Evolutionary conservation across 495 filamentous ascomycete genomes (phyloP), one percentile per base, ranked within the genome.

Genomic region (Aspergillus sclerotiicarbonarius): DNA sequence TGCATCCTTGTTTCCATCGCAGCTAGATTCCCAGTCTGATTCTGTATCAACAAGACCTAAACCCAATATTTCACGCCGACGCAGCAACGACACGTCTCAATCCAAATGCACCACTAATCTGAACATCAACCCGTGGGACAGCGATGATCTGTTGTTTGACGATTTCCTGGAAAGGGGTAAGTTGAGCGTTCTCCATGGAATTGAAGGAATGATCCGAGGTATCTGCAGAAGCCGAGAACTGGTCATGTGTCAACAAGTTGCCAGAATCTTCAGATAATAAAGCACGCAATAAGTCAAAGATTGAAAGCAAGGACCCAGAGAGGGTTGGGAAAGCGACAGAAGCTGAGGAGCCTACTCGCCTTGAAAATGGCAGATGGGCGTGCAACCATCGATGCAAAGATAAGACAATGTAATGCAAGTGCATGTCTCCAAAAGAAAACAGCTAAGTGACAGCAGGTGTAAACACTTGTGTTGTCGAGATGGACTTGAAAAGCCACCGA

Each of bases 391-490:
- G 71, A 35, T 98, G 91, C 67, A 90, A 86, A 35, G 82, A 90
- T 58, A 88, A 87, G 59, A 86, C 81, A n/a, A 84, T 75, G 70
- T 82, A 25, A 74, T 54, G 71, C 47, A 13, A 8, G 8, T 43
- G 8, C 15, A 3, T 1, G 19, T 44, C 20, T 33, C 56, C 2
- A 33, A 19, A 8, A 35, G 32, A 20, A 5, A 18, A 41, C 9
- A 15, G 20, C 35, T 41, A n/a, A 46, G 5, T 44, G 45, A 51
- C 32, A 20, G 6, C 53, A 86, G 84, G 41, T 91, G 88, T 71
- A 90, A 87, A 63, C 94, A 98, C 63, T 71, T 84, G 35, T 98
- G 94, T 64, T 98, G 94, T 67, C 84, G 83, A n/a, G 90, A 96
- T 47, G 93, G 93, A 1, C 64, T 94, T 6, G 87, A 92, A 32